A percentile compares a stretch with the other conserved stretches of the same genome.
Conservation (phyloP, 352 stramenopile species). For the Phytophthora constricta region DNA sequence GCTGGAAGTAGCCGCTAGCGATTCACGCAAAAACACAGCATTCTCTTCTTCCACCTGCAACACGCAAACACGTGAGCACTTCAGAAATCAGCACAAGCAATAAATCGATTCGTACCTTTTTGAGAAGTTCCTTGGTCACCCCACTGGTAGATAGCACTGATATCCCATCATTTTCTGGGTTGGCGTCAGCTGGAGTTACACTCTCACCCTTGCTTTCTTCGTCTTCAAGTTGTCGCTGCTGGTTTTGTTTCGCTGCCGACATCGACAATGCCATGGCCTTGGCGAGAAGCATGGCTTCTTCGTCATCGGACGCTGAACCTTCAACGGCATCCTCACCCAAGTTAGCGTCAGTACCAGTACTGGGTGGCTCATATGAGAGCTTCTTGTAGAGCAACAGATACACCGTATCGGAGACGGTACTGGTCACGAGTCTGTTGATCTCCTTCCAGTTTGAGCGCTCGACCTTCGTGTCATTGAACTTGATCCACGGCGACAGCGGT, state of each 20-base stretch:
- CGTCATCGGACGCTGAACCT: conserved; percentile 43
- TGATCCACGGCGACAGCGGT: conserved; percentile 85
- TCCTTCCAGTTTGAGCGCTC: conserved; percentile 82
- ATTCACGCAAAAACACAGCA: conserved; percentile 58
- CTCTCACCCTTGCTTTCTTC: conserved; percentile 45
- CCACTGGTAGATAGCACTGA: conserved; percentile 25
- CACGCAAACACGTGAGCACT: neutral
- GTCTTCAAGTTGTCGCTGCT: conserved; percentile 44
- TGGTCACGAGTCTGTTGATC: conserved; percentile 76
- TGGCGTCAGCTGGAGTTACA: conserved; percentile 13
- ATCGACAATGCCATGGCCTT: conserved; percentile 91
- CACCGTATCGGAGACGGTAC: conserved; percentile 88
- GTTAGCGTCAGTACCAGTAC: conserved; percentile 4
- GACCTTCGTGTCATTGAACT: conserved; percentile 91
- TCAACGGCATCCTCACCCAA: conserved; percentile 13
- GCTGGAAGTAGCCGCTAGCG: conserved; percentile 56
- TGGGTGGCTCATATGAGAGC: conserved; percentile 62
- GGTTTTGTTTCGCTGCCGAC: conserved; percentile 68
- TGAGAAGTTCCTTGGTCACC: conserved; percentile 58
- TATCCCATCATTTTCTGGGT: conserved; percentile 15
- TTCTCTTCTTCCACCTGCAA: conserved; percentile 76
- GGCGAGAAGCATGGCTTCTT: conserved; percentile 87
- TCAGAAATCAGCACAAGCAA: neutral
- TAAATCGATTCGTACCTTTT: conserved; percentile 47
- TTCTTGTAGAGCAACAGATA: conserved; percentile 91